Percentiles rank a stretch among this genome's conserved stretches.
Evolutionary conservation across 306 rosid species (phyloP).

Genomic region (Vigna nakashimae): DNA sequence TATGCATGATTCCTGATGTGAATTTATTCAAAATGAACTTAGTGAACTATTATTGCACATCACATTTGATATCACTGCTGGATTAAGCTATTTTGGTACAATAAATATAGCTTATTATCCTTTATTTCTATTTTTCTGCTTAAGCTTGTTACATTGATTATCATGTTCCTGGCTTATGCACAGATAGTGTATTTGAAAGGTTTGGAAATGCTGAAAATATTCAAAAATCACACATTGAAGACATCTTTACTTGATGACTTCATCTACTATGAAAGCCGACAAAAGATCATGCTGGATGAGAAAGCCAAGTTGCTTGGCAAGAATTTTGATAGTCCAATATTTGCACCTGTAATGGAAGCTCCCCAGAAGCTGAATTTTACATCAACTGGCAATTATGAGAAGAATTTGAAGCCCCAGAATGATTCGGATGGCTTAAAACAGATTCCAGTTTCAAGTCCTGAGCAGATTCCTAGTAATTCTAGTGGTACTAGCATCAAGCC

Average conservation of each 20-base stretch:
- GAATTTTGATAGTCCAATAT: slow-evolving; percentile 59
- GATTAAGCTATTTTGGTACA: not conserved
- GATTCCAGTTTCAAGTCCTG: slow-evolving; percentile 43
- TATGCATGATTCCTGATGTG: slow-evolving; percentile 10
- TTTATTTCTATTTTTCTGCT: not conserved
- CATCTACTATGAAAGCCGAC: slow-evolving; percentile 87
- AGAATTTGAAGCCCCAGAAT: slow-evolving; percentile 41
- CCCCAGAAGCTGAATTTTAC: slow-evolving; percentile 62
- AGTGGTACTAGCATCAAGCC: slow-evolving; percentile 30
- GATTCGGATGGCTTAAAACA: slow-evolving; percentile 47
- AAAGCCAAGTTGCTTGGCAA: slow-evolving; percentile 67
- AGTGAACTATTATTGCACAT: not conserved
- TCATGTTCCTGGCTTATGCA: slow-evolving; percentile 39
- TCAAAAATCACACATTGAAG: slow-evolving; percentile 77
- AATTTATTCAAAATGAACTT: not conserved
- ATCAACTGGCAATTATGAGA: slow-evolving; percentile 49
- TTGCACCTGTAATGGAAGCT: slow-evolving; percentile 56
- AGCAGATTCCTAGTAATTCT: slow-evolving; percentile 47
- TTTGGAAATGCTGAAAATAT: slow-evolving; percentile 81
- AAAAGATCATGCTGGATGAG: slow-evolving; percentile 88
- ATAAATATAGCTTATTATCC: not conserved
- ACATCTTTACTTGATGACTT: slow-evolving; percentile 92
- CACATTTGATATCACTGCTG: slow-evolving; percentile 9
- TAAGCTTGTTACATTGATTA: not conserved
- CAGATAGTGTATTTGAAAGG: slow-evolving; percentile 83